Evolutionary conservation across 805 yeast genomes (phyloP), one percentile per base, ranked within the genome.

Genomic region (Brettanomyces anomalus): DNA sequence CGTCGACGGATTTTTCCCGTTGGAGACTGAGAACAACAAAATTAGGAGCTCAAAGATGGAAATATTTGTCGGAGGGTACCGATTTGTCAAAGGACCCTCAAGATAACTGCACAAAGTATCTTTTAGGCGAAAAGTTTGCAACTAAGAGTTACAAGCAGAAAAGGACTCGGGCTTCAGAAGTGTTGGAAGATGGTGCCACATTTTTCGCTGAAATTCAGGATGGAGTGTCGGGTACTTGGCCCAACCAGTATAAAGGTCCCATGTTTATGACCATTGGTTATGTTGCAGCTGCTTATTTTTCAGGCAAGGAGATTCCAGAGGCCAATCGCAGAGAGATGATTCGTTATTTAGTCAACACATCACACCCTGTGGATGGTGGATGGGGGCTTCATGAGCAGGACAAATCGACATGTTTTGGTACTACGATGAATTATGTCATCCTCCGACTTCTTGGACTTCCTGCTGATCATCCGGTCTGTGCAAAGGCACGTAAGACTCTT

Each of bases 291-390:
- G 72, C 75, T 49, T 85, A 88, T 61, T 79, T 79, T 57, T 74
- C 89, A 11, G 74, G 76, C 32, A 71, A 77, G 0, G 75, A 74
- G 10, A 83, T 93, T 32, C 81, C 89, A 0, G 79, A 77, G 26
- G 80, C 75, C 33, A 76, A 72, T 53, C 68, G 68, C 48, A 63
- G 65, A 13, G 99, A 93, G 61, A 63, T 93, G 56, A 77, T 84
- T 21, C 71, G 98, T 46, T 93, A 89, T 57, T 64, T 93, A 15
- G 85, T 87, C n/a, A 93, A 93, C 58, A 75, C 86, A 0, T 81
- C 97, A 0, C 96, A 93, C 58, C 97, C 97, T 0, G 96, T 89
- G 1, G 98, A 93, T 61, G 99, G 99, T n/a, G 99, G 98, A 2
- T 93, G 99, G 99, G 99, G 99, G 0, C 68, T 93, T 33, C 97